These are phyloP conservation scores for Ascoidea rubescens DNA, from an alignment of 805 yeast genomes.

Conservation along the genomic window DNA sequence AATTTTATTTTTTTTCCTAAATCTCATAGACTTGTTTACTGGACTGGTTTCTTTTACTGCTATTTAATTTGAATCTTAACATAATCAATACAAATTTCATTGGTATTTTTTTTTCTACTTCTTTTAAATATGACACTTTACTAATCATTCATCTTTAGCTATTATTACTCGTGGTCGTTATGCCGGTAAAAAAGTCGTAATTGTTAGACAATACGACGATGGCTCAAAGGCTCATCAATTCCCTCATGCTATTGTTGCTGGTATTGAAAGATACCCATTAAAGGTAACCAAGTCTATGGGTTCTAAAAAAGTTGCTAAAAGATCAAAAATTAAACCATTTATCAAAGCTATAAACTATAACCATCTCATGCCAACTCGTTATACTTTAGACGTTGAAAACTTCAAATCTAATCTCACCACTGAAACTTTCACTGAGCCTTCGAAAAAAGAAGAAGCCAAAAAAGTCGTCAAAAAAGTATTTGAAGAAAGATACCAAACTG, in stretches of 20 bases:
- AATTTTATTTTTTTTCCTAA: too few species aligned
- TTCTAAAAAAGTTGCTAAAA: constrained; percentile 92
- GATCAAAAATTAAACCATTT: constrained; percentile 98
- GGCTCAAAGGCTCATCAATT: constrained; percentile 98
- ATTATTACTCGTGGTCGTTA: constrained; percentile 99
- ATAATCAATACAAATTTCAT: too few species aligned
- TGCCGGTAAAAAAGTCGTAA: constrained; percentile 99
- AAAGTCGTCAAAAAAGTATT: constrained; percentile 97
- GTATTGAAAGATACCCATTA: constrained; percentile 97
- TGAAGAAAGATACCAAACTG: constrained; percentile 98
- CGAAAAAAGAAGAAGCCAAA: constrained; percentile 98
- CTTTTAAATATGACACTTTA: too few species aligned
- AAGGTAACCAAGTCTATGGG: constrained; percentile 92
- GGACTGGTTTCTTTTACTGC: too few species aligned
- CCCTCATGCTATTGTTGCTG: constrained; percentile 99
- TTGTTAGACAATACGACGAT: constrained; percentile 95
- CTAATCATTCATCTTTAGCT: constrained; percentile 32
- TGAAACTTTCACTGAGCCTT: constrained; percentile 93
- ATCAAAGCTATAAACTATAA: constrained; percentile 98
- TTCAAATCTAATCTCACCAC: constrained; percentile 84
- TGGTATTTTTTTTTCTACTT: too few species aligned
- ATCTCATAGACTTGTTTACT: too few species aligned
- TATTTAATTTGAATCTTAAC: too few species aligned
- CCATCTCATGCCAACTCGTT: constrained; percentile 99
- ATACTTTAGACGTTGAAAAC: constrained; percentile 92